Evolutionary conservation across 495 filamentous ascomycete genomes (phyloP).

Genomic region (Trichoderma orchidacearum): DNA sequence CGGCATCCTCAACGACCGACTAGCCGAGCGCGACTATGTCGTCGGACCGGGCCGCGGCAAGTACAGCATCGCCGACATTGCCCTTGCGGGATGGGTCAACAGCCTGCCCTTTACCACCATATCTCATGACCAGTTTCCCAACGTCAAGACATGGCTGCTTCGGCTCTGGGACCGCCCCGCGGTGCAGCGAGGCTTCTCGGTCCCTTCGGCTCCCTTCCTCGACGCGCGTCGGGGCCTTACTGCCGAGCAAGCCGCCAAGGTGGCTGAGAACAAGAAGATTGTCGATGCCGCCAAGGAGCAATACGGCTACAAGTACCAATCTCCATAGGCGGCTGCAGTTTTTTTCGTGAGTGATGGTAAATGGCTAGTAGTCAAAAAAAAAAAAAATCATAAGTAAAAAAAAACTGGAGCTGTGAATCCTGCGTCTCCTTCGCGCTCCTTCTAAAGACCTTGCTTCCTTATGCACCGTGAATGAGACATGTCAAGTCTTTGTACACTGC

Average conservation of each 20-base stretch:
- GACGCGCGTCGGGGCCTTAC: conserved; percentile 4
- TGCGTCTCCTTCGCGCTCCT: too few species aligned
- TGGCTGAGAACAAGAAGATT: conserved; percentile 10
- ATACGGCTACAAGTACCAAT: conserved; percentile 23
- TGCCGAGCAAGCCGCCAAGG: conserved; percentile 13
- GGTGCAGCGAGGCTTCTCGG: conserved; percentile 53
- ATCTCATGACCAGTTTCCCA: conserved; percentile 58
- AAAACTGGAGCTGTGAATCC: too few species aligned
- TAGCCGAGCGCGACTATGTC: conserved; percentile 44
- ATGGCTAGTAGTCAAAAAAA: background rate
- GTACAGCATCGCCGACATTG: conserved; percentile 69
- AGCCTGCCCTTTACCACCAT: conserved; percentile 38
- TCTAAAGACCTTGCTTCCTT: background rate
- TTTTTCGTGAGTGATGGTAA: too few species aligned
- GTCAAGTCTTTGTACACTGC: background rate
- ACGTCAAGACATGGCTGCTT: conserved; percentile 48
- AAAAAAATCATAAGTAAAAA: background rate
- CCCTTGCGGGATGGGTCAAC: conserved; percentile 50
- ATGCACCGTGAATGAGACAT: background rate
- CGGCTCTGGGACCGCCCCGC: conserved; percentile 45
- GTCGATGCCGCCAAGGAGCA: conserved; percentile 19
- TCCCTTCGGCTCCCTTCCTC: conserved; percentile 30
- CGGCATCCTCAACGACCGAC: conserved; percentile 56
- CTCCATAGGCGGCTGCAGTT: conserved; percentile 11
- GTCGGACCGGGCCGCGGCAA: conserved; percentile 46